Evolutionary conservation across 2,329 filamentous ascomycete species (phyloP).

Genomic region (Furcasterigmium sp.): DNA sequence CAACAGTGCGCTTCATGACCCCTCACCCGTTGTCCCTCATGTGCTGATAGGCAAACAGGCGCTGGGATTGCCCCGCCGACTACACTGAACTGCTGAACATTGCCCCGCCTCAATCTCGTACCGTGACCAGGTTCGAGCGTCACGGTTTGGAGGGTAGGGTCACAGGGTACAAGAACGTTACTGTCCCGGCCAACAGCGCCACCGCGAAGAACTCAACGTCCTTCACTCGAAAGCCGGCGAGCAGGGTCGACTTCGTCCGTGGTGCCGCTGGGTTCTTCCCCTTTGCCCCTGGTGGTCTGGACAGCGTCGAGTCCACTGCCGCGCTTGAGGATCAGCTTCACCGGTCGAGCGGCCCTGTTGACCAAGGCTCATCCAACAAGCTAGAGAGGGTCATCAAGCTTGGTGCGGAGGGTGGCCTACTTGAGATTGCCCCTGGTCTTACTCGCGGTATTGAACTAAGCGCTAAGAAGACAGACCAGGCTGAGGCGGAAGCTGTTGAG

Average conservation of each 20-base stretch:
- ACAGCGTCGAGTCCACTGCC: conserved; percentile 79
- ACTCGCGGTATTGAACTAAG: conserved; percentile 69
- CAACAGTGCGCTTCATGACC: conserved; percentile 56
- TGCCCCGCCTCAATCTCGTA: conserved; percentile 86
- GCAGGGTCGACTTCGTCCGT: conserved; percentile 83
- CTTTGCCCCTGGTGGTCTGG: conserved; percentile 85
- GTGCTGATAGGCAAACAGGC: conserved; percentile 15
- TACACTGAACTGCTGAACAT: conserved; percentile 81
- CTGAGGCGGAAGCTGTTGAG: conserved; percentile 37
- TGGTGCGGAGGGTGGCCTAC: conserved; percentile 70
- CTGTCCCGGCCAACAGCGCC: conserved; percentile 79
- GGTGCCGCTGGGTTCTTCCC: conserved; percentile 92
- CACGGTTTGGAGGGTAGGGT: conserved; percentile 90
- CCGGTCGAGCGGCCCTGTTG: conserved; percentile 25
- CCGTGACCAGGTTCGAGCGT: conserved; percentile 86
- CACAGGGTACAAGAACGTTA: conserved; percentile 90
- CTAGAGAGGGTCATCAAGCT: conserved; percentile 87
- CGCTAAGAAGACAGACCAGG: conserved; percentile 49
- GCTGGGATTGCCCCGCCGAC: conserved; percentile 78
- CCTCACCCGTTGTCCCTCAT: neutral
- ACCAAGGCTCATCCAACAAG: conserved; percentile 38
- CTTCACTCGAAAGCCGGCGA: conserved; percentile 77
- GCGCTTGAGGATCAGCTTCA: conserved; percentile 74
- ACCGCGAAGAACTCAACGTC: conserved; percentile 96
- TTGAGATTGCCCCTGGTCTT: conserved; percentile 80